Evolutionary conservation across 768 basidiomycete species (phyloP), one percentile per base, ranked within the genome.

Genomic region (Cubamyces lactineus): DNA sequence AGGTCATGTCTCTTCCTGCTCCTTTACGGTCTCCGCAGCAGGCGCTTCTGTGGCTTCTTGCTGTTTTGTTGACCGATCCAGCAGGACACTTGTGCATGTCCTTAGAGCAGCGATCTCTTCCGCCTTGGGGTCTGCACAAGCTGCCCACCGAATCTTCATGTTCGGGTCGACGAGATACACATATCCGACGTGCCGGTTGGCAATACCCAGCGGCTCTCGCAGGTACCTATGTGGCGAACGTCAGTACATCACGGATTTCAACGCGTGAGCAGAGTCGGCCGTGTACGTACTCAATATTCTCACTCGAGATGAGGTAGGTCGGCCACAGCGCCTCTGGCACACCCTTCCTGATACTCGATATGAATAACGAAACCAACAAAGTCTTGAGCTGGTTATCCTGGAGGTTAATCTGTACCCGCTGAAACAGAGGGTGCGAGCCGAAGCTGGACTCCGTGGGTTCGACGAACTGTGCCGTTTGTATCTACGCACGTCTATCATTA

Each of bases 331-430:
- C 77, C 58, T 76, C 67, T 0, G 94, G 92, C 0, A 94, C 79
- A 2, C 79, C 77, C 23, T 82, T 77, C 54, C 90, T 87, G 21
- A 98, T 82, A 19, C 86, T 84, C 9, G 82, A 83, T n/a, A 88
- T 74, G 77, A 95, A 96, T 57, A 98, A 76, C 53, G 88, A 87
- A 53, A 98, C 90, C 34, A 98, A 85, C 71, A 95, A 84, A 0
- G 91, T 91, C 77, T 97, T 97, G 65, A 98, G 84, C 5, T 91
- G 77, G 75, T 98, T 98, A 73, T 94, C 91, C 77, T 98, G 96
- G 26, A 96, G 80, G 75, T 98, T 98, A 72, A 98, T 87, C 80
- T 92, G 90, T 51, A 92, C 72, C 65, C 84, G 86, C 75, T 87
- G 89, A 72, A 86, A 94, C 19, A 82, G 73, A 1, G 88, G 84